These are phyloP conservation scores for Daldinia grandis DNA, from an alignment of 495 filamentous ascomycete species.

Conservation along the genomic window DNA sequence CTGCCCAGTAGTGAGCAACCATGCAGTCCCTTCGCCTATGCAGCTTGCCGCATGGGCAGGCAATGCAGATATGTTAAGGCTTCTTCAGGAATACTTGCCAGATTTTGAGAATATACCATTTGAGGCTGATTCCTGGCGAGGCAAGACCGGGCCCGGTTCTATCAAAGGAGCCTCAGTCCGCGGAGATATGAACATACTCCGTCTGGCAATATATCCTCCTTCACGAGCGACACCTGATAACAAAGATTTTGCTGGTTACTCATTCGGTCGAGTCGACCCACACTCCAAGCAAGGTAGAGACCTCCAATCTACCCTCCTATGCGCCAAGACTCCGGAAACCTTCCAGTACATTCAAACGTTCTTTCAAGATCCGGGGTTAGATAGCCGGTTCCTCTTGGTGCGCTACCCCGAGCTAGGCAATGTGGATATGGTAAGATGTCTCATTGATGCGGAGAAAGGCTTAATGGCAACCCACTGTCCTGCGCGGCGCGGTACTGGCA, in stretches of 20 bases:
- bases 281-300: neutral
- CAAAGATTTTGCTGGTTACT: neutral
- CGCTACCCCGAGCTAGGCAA: neutral
- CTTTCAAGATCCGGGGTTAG: neutral
- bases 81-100: neutral
- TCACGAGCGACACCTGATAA: neutral
- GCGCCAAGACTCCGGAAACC: neutral
- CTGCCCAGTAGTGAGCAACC: neutral
- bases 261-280: neutral
- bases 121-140: neutral
- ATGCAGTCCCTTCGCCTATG: neutral
- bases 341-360: neutral
- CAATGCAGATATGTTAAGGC: constrained; percentile 2
- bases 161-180: neutral
- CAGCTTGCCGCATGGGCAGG: constrained; percentile 9
- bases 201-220: neutral
- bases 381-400: neutral
- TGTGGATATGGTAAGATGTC: neutral
- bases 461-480: neutral
- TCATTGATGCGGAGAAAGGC: neutral
- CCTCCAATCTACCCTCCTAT: neutral
- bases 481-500: neutral
- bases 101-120: neutral
- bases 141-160: neutral
- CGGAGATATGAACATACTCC: neutral